phyloP scores from a whole-genome alignment of 805 yeast genomes.

The Millerozyma miso region DNA sequence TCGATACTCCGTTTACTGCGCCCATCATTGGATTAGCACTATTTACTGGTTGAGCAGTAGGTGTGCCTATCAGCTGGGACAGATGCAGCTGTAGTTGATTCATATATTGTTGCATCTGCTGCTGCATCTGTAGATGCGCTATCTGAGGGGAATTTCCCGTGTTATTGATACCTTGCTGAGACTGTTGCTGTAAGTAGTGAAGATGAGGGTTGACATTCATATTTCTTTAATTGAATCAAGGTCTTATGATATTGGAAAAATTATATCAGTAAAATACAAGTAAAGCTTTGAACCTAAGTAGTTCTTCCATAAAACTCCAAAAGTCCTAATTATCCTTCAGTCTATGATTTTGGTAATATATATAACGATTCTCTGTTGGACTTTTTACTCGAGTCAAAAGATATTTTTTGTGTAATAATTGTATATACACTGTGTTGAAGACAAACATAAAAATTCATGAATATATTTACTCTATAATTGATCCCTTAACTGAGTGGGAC shows the following conservation, averaged over 20 bases:
- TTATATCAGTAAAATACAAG: background rate
- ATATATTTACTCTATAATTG: constrained; percentile 8
- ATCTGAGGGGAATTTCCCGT: constrained; percentile 32
- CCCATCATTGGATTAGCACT: constrained; percentile 33
- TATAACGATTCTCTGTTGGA: no score
- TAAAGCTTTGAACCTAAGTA: no score
- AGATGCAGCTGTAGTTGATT: constrained; percentile 29
- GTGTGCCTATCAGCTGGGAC: constrained; percentile 16
- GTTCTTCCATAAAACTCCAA: no score
- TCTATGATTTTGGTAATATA: no score
- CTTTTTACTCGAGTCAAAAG: background rate
- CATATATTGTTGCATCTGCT: constrained; percentile 25
- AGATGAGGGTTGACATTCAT: constrained; percentile 43
- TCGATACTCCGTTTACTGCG: constrained; percentile 27
- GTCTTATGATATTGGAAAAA: no score
- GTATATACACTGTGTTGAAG: background rate
- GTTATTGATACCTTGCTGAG: constrained; percentile 18
- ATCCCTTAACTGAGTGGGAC: constrained; percentile 20
- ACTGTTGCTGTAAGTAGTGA: constrained; percentile 38
- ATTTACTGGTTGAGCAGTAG: constrained; percentile 16
- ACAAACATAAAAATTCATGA: background rate
- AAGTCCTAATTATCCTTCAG: no score
- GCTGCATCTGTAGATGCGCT: constrained; percentile 27
- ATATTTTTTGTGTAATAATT: background rate
- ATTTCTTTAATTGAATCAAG: background rate